Evolutionary conservation across 768 basidiomycete genomes (phyloP).

Genomic region (Serendipita sp.): DNA sequence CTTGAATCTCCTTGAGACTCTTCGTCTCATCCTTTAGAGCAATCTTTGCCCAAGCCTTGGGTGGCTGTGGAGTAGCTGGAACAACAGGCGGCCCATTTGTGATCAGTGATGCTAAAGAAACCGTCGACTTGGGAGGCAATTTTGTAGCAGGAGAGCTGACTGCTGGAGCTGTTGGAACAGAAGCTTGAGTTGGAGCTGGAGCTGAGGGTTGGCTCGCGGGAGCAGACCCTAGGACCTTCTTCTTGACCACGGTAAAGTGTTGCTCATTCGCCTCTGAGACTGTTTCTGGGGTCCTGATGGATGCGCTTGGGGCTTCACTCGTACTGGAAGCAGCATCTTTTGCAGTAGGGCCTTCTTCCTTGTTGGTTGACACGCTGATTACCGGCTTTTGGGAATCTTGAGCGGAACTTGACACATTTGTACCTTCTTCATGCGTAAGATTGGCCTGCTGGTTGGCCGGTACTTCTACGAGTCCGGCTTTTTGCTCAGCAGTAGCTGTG

Average conservation of each 20-base stretch:
- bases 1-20: constrained; percentile 88
- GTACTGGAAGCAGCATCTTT: not conserved
- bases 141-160: constrained; percentile 17
- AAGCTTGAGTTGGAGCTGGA: constrained; percentile 12
- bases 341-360: not conserved
- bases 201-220: not conserved
- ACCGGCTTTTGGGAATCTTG: not conserved
- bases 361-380: not conserved
- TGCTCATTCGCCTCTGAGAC: not conserved
- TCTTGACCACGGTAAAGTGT: constrained; percentile 2
- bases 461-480: no score
- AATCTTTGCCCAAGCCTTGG: constrained; percentile 52
- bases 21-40: constrained; percentile 48
- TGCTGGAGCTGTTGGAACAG: constrained; percentile 17
- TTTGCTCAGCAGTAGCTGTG: no score
- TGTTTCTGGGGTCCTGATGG: not conserved
- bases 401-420: not conserved
- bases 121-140: constrained; percentile 11
- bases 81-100: constrained; percentile 17
- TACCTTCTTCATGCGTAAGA: not conserved
- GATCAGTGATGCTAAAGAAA: constrained; percentile 12
- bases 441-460: no score
- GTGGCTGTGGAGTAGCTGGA: constrained; percentile 21
- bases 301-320: not conserved
- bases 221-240: not conserved